Percentiles rank a stretch among this genome's conserved stretches.
These are phyloP conservation scores for Rhizopogon vesiculosus DNA, from an alignment of 768 basidiomycete species.

Conservation along the genomic window DNA sequence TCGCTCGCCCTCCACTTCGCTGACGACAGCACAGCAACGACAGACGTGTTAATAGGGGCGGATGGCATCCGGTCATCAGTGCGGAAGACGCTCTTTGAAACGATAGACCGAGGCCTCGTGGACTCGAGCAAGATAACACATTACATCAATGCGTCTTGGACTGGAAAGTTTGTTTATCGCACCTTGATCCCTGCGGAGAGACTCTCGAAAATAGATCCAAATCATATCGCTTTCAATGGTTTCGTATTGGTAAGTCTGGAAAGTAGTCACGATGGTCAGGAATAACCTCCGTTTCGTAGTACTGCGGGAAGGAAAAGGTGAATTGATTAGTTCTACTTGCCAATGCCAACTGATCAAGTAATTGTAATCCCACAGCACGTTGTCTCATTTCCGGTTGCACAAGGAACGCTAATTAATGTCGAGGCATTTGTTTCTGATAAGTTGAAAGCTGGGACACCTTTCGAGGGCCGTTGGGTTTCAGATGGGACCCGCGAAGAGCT, in stretches of 20 bases:
- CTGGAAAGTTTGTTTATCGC: constrained; percentile 36
- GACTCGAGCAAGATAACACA: background rate
- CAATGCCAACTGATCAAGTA: background rate
- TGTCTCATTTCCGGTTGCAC: constrained; percentile 34
- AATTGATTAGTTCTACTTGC: background rate
- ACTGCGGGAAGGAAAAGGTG: constrained; percentile 8
- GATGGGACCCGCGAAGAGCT: constrained; percentile 31
- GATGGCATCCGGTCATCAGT: constrained; percentile 35
- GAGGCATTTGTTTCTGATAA: constrained; percentile 27
- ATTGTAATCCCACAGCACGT: constrained; percentile 26
- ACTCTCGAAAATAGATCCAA: constrained; percentile 20
- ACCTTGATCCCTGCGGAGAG: constrained; percentile 31
- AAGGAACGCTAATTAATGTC: constrained; percentile 32
- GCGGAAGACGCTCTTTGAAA: constrained; percentile 21
- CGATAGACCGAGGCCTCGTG: constrained; percentile 1
- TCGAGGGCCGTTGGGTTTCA: constrained; percentile 28
- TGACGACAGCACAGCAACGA: constrained; percentile 27
- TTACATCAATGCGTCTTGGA: constrained; percentile 30
- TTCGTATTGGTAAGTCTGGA: constrained; percentile 16
- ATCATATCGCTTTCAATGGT: constrained; percentile 14
- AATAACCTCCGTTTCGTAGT: constrained; percentile 11
- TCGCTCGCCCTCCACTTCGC: background rate
- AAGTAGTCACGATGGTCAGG: constrained; percentile 8
- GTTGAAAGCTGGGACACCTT: constrained; percentile 21
- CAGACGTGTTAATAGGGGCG: constrained; percentile 42